Evolutionary conservation across 768 basidiomycete genomes (phyloP).

Genomic region (Trametes coccinea): DNA sequence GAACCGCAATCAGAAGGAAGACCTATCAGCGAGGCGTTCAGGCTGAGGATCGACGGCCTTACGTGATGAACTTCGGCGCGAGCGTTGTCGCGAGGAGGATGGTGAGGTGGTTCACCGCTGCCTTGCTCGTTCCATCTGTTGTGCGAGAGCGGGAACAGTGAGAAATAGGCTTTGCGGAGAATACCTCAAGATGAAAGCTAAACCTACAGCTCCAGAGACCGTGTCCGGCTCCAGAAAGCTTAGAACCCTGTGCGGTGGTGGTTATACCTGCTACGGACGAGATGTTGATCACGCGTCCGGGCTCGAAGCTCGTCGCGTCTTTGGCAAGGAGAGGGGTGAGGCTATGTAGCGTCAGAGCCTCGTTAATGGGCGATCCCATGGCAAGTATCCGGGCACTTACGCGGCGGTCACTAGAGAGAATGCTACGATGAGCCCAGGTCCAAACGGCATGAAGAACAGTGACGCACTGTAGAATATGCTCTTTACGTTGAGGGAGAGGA

Average conservation of each 20-base stretch:
- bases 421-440: background rate
- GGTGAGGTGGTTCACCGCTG: constrained; percentile 85
- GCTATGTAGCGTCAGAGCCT: constrained; percentile 28
- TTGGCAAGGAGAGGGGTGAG: constrained; percentile 67
- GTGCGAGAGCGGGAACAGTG: background rate
- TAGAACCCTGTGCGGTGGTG: constrained; percentile 47
- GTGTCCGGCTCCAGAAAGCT: constrained; percentile 51
- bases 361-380: background rate
- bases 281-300: constrained; percentile 80
- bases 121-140: constrained; percentile 79
- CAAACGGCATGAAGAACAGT: background rate
- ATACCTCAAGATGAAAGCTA: too few relatives aligned
- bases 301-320: constrained; percentile 60
- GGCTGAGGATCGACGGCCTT: constrained; percentile 27
- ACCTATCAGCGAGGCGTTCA: background rate
- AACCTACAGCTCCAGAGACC: constrained; percentile 82
- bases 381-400: constrained; percentile 34
- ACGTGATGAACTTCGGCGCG: constrained; percentile 62
- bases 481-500: constrained; percentile 85
- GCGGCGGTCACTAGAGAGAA: constrained; percentile 50
- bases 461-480: constrained; percentile 75
- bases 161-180: background rate
- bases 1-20: background rate
- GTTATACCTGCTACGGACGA: constrained; percentile 67
- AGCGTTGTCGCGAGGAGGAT: constrained; percentile 69